Percentiles rank a stretch among this genome's conserved stretches.
Conservation (phyloP, 129 eudicot genomes). For the Centaurea solstitialis region DNA sequence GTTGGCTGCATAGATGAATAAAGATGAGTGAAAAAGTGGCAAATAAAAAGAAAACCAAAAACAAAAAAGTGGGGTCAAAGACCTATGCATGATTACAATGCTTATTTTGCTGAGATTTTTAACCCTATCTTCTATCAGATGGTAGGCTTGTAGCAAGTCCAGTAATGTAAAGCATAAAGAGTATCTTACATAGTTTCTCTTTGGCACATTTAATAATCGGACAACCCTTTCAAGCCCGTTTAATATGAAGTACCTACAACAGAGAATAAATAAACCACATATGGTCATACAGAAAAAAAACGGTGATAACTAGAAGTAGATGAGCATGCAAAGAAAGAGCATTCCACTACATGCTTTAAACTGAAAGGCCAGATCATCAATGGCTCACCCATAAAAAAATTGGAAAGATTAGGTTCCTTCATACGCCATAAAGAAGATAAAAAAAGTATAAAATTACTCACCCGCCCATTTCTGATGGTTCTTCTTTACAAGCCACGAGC, state of each 20-base stretch:
- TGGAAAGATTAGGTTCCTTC: too few species aligned
- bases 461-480: conserved; percentile 97
- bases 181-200: conserved; percentile 84
- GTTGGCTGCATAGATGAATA: conserved; percentile 59
- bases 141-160: neutral
- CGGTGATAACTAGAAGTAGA: neutral
- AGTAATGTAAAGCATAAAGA: neutral
- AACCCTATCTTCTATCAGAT: neutral
- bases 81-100: neutral
- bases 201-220: conserved; percentile 70
- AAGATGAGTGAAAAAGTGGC: neutral
- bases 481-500: conserved; percentile 68
- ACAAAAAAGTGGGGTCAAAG: neutral
- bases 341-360: too few species aligned
- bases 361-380: too few species aligned
- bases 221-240: conserved; percentile 95
- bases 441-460: conserved; percentile 33
- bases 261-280: neutral
- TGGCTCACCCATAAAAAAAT: too few species aligned
- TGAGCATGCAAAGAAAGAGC: neutral
- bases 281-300: neutral
- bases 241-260: conserved; percentile 71
- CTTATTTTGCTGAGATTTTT: conserved; percentile 6
- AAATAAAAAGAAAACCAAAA: neutral
- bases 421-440: neutral